Conservation (phyloP, 352 stramenopile species). For the Aphanomyces euteiches region DNA sequence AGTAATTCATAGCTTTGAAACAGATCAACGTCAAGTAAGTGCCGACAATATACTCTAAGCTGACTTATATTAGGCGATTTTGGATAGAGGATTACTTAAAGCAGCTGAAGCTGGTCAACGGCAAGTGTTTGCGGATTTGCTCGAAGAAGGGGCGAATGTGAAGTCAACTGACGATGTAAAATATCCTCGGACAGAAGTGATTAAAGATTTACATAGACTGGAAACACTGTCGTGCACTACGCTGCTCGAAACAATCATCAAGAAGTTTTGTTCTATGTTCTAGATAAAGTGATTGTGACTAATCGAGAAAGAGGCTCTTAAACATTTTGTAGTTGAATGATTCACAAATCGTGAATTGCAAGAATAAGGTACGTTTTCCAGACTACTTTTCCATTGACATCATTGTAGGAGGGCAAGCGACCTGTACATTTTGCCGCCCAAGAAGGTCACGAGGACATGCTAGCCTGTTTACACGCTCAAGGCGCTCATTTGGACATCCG, state of each 20-base stretch:
- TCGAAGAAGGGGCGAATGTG: background rate
- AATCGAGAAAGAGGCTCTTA: too few species aligned
- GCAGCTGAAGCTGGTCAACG: background rate
- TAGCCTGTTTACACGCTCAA: background rate
- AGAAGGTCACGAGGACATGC: background rate
- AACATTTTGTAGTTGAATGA: too few species aligned
- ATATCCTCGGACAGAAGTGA: background rate
- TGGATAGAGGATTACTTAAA: background rate
- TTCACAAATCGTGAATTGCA: background rate
- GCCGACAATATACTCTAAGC: background rate
- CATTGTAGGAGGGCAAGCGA: background rate
- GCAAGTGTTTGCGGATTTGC: background rate
- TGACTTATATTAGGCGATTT: background rate
- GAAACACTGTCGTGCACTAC: background rate
- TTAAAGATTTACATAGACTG: background rate
- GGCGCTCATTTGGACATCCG: background rate
- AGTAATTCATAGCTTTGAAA: too few species aligned
- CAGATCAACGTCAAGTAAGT: too few species aligned
- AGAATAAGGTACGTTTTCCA: background rate
- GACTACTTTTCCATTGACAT: background rate
- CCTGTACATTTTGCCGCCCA: constrained; percentile 7
- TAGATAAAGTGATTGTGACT: too few species aligned
- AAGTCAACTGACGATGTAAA: background rate
- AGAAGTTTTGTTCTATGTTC: too few species aligned
- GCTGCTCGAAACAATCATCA: background rate